A percentile compares a stretch with the other conserved stretches of the same genome.
These are phyloP conservation scores for Isatis tinctoria DNA, from an alignment of 345 rosid species.

Conservation along the genomic window DNA sequence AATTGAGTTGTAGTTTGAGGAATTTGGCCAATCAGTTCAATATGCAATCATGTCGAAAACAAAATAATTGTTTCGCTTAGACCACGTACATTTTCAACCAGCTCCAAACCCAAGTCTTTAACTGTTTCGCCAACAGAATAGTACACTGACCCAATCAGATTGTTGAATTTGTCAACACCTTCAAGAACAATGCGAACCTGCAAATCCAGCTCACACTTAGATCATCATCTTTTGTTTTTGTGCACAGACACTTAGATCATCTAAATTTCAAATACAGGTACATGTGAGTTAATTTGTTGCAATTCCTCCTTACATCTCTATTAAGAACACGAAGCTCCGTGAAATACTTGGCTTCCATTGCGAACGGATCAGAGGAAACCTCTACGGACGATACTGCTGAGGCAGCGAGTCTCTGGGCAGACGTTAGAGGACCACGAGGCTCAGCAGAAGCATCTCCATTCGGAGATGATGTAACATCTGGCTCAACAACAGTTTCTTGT, in stretches of 20 bases:
- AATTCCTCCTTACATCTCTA: constrained; percentile 65
- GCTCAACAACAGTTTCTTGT: constrained; percentile 44
- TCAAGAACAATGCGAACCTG: constrained; percentile 97
- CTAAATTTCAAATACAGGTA: neutral
- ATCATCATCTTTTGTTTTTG: too few relatives aligned
- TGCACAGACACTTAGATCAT: constrained; percentile 20
- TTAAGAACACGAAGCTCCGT: constrained; percentile 81
- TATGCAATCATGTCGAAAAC: neutral
- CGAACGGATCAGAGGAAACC: constrained; percentile 83
- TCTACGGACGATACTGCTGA: constrained; percentile 53
- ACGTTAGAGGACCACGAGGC: constrained; percentile 62
- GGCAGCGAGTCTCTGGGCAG: constrained; percentile 90
- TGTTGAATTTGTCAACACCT: constrained; percentile 92
- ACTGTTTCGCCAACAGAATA: constrained; percentile 87
- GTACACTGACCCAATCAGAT: constrained; percentile 88
- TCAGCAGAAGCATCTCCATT: constrained; percentile 69
- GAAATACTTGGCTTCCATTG: constrained; percentile 78
- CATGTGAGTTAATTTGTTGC: neutral
- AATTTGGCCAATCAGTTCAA: neutral
- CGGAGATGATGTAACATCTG: constrained; percentile 41
- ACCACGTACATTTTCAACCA: constrained; percentile 71
- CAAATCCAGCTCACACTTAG: constrained; percentile 27
- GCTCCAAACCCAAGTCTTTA: constrained; percentile 88
- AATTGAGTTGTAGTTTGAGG: neutral
- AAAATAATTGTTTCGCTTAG: neutral